Conservation (phyloP, 2,329 filamentous ascomycete genomes). For the Aspergillus sp. region DNA sequence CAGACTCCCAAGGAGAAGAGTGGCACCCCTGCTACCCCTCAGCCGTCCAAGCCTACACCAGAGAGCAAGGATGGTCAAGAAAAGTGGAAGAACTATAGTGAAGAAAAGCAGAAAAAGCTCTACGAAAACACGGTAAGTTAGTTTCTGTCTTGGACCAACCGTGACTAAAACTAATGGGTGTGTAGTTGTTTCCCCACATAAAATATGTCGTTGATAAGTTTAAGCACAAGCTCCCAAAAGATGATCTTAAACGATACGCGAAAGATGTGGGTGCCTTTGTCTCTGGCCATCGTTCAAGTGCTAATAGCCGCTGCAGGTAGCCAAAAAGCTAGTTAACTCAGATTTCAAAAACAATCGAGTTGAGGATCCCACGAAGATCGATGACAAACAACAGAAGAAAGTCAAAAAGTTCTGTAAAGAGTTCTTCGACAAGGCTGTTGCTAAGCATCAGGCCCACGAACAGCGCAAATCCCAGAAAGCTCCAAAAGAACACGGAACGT, state of each 20-base stretch:
- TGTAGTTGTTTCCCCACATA: constrained; percentile 76
- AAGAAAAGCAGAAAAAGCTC: constrained; percentile 89
- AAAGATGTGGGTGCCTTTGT: constrained; percentile 55
- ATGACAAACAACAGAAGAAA: constrained; percentile 74
- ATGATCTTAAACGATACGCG: constrained; percentile 65
- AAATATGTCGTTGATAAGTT: constrained; percentile 86
- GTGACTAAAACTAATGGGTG: constrained; percentile 14
- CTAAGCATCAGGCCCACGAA: constrained; percentile 70
- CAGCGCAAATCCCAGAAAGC: constrained; percentile 59
- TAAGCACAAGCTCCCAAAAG: constrained; percentile 79
- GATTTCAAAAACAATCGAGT: constrained; percentile 92
- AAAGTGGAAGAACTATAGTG: constrained; percentile 51
- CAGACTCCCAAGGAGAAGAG: constrained; percentile 55
- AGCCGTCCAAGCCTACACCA: constrained; percentile 58
- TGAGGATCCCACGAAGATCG: constrained; percentile 73
- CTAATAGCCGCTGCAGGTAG: constrained; percentile 52
- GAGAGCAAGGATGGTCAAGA: constrained; percentile 45
- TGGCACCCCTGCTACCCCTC: constrained; percentile 65
- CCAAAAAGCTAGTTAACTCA: constrained; percentile 85
- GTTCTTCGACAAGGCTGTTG: constrained; percentile 82
- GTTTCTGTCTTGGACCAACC: neutral
- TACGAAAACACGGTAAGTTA: constrained; percentile 84
- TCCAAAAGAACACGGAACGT: constrained; percentile 19
- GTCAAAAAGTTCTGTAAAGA: constrained; percentile 81
- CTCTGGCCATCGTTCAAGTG: constrained; percentile 42